Conservation (phyloP, 306 rosid genomes). For the Cucurbita argyrosperma region DNA sequence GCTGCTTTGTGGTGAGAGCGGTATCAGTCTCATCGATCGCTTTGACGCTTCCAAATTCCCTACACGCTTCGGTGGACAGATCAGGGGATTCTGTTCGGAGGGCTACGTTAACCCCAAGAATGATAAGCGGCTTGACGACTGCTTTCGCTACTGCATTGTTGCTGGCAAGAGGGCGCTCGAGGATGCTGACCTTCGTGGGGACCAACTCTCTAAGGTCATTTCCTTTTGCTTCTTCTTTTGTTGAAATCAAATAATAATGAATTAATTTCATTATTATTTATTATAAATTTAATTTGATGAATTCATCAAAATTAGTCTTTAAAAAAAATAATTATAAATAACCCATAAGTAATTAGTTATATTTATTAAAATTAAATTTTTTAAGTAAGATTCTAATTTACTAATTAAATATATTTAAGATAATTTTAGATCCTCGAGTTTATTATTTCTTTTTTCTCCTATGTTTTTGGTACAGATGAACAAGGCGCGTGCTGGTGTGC, state of each 20-base stretch:
- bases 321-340: too few relatives aligned
- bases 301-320: too few relatives aligned
- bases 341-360: too few relatives aligned
- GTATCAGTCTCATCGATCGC: conserved; percentile 56
- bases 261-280: too few relatives aligned
- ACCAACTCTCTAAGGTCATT: conserved; percentile 46
- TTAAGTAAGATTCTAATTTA: too few relatives aligned
- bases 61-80: conserved; percentile 89
- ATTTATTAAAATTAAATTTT: too few relatives aligned
- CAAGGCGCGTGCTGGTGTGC: conserved; percentile 76
- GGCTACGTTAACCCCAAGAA: conserved; percentile 94
- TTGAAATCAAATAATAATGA: too few relatives aligned
- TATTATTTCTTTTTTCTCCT: too few relatives aligned
- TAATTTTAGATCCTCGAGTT: too few relatives aligned
- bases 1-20: conserved; percentile 82
- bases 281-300: too few relatives aligned
- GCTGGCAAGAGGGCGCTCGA: conserved; percentile 92
- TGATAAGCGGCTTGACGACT: conserved; percentile 79
- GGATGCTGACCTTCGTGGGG: conserved; percentile 58
- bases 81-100: conserved; percentile 59
- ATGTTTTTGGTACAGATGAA: conserved; percentile 77
- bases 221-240: not conserved
- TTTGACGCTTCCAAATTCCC: conserved; percentile 93
- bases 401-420: too few relatives aligned
- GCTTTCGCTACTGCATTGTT: conserved; percentile 79